Base-by-base conservation (phyloP, 352 stramenopile species). In the Phytopythium aichiense region DNA sequence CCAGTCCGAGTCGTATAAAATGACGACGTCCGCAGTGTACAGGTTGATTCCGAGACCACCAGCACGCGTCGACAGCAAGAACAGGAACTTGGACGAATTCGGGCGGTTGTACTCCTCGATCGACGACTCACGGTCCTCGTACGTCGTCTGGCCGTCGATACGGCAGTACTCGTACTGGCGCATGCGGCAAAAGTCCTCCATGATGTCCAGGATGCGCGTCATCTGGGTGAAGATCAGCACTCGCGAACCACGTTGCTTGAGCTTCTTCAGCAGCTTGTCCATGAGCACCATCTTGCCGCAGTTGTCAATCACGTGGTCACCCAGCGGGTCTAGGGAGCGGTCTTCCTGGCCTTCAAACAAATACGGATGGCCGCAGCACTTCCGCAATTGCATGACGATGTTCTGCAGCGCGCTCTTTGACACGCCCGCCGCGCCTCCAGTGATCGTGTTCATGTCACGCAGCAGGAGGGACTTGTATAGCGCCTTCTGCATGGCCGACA, bases 1-100 rank as follows among this genome's bases (percentile, higher is more conserved):
- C 97, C 97, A 99, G 68, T 99, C 97, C 48, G 81, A 97, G 72
- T 99, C 97, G 69, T 98, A 99, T 22, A 99, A 69, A 73, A 99
- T 99, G 11, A 99, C 97, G 58, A 98, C 91, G 74, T 99, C 98
- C 20, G 98, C 98, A 18, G 97, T 99, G 71, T 98, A 96, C 63
- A 99, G 77, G 72, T 99, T 99, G 71, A 99, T 99, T 61, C 97
- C 97, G n/a, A 99, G 81, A 54, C 97, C 97, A 63, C 97, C 98
- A 22, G 94, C 95, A 25, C 96, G 86, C 20, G 98, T 99, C n/a
- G 91, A 98, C 52, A 99, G 84, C 38, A 99, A 68, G 63, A 99
- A 99, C 35, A 99, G 69, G 68, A 99, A 99, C 77, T 99, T 98
- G 31, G 85, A 91, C 50, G 93, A 98, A 64, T 98, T 90, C 5